Evolutionary conservation across 306 rosid species (phyloP).

Genomic region (Dalbergia cochinchinensis): DNA sequence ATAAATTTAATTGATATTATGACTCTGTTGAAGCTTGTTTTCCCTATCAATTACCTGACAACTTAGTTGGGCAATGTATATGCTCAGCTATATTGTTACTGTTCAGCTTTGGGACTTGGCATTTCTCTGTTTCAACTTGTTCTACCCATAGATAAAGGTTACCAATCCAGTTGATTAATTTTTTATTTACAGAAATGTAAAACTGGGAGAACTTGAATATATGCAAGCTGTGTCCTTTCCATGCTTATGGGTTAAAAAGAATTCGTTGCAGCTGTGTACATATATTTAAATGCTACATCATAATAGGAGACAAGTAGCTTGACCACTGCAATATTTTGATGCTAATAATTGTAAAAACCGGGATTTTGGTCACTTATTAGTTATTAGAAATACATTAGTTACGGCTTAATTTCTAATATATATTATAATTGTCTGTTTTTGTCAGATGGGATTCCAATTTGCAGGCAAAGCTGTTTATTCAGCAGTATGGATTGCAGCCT

Average conservation of each 20-base stretch:
- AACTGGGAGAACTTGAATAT: constrained; percentile 31
- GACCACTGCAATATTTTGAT: constrained; percentile 14
- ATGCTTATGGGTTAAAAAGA: constrained; percentile 33
- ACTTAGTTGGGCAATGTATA: constrained; percentile 27
- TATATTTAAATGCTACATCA: constrained; percentile 27
- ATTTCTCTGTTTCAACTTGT: constrained; percentile 16
- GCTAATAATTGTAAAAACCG: constrained; percentile 17
- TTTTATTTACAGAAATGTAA: constrained; percentile 28
- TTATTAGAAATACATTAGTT: constrained; percentile 24
- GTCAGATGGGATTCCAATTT: constrained; percentile 96
- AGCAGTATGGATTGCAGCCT: constrained; percentile 96
- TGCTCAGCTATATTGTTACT: background rate
- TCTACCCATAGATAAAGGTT: background rate
- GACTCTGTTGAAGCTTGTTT: constrained; percentile 27
- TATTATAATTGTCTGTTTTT: constrained; percentile 38
- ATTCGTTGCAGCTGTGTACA: constrained; percentile 5
- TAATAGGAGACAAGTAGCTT: constrained; percentile 35
- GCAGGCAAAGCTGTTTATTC: constrained; percentile 91
- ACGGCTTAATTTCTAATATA: constrained; percentile 27
- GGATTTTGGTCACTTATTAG: constrained; percentile 29
- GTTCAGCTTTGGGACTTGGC: constrained; percentile 37
- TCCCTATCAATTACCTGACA: constrained; percentile 1
- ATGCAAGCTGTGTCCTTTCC: constrained; percentile 27
- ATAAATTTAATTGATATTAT: constrained; percentile 22
- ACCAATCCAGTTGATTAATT: constrained; percentile 25